Evolutionary conservation across 768 basidiomycete genomes (phyloP).

Genomic region (Multifurca ochricompacta): DNA sequence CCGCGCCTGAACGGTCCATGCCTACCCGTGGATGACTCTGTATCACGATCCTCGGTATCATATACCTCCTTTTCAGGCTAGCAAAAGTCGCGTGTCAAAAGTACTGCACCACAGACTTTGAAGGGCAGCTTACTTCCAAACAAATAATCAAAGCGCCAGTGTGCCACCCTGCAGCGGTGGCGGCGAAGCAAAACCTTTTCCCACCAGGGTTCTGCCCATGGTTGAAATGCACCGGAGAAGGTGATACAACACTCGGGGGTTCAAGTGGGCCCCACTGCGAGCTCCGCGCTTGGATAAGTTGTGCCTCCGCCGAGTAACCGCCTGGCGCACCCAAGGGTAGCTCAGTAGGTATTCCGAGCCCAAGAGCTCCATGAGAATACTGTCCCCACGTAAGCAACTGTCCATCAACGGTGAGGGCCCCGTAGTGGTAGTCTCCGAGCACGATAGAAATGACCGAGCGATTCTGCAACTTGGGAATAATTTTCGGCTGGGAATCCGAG

Average conservation of each 20-base stretch:
- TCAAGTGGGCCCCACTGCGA: not conserved
- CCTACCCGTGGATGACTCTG: slow-evolving; percentile 16
- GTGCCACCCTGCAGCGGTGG: slow-evolving; percentile 87
- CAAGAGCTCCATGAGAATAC: slow-evolving; percentile 74
- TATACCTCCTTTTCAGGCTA: slow-evolving; percentile 32
- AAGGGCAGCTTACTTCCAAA: slow-evolving; percentile 47
- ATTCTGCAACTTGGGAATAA: slow-evolving; percentile 70
- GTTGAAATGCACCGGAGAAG: slow-evolving; percentile 69
- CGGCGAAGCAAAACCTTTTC: slow-evolving; percentile 65
- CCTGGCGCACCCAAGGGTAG: slow-evolving; percentile 52
- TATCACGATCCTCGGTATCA: slow-evolving; percentile 19
- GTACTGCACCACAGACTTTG: not conserved
- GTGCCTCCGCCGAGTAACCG: slow-evolving; percentile 39
- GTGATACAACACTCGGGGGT: slow-evolving; percentile 44
- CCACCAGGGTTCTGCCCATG: slow-evolving; percentile 36
- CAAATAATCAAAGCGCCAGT: slow-evolving; percentile 84
- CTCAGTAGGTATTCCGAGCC: slow-evolving; percentile 65
- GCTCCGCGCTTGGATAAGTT: slow-evolving; percentile 27
- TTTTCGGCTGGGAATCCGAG: slow-evolving; percentile 40
- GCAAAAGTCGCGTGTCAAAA: not conserved
- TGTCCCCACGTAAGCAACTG: slow-evolving; percentile 75
- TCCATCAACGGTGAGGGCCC: slow-evolving; percentile 73
- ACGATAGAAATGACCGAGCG: slow-evolving; percentile 77
- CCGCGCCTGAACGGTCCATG: slow-evolving; percentile 28
- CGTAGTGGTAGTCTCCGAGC: slow-evolving; percentile 89